Percentiles rank a stretch among this genome's conserved stretches.
Evolutionary conservation across 495 filamentous ascomycete species (phyloP).

Genomic region (Trichoderma orchidacearum): DNA sequence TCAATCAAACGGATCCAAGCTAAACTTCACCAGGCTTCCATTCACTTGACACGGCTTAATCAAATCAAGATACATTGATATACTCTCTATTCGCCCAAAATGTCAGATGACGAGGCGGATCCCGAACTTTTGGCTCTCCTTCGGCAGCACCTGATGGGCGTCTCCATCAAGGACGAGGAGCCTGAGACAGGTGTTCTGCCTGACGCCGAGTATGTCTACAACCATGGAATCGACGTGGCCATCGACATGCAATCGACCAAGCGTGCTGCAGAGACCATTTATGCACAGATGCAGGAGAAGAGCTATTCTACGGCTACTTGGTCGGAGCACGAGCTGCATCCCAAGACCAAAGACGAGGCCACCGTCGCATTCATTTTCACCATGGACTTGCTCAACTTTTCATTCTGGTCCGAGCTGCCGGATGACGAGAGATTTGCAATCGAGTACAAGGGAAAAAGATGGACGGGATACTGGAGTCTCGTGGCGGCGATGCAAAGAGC

Average conservation of each 20-base stretch:
- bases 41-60: no score
- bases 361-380: conserved; percentile 88
- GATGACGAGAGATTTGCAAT: conserved; percentile 60
- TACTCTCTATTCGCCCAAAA: conserved; percentile 14
- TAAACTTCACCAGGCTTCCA: not conserved
- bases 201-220: conserved; percentile 72
- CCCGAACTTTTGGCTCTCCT: conserved; percentile 78
- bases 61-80: not conserved
- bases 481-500: conserved; percentile 78
- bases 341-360: conserved; percentile 58
- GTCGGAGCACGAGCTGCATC: conserved; percentile 85
- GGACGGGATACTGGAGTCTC: conserved; percentile 93
- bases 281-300: conserved; percentile 67
- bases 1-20: not conserved
- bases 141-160: conserved; percentile 59
- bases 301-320: conserved; percentile 72
- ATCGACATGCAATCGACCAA: conserved; percentile 66
- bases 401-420: conserved; percentile 70
- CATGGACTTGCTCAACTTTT: conserved; percentile 94
- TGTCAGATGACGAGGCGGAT: conserved; percentile 87
- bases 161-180: conserved; percentile 27
- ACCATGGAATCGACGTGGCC: conserved; percentile 88
- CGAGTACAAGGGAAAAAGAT: conserved; percentile 63
- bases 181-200: conserved; percentile 72
- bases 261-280: conserved; percentile 65